Evolutionary conservation across 139 green algal species (phyloP), one percentile per base, ranked within the genome.

Genomic region (Tetraselmis striata): DNA sequence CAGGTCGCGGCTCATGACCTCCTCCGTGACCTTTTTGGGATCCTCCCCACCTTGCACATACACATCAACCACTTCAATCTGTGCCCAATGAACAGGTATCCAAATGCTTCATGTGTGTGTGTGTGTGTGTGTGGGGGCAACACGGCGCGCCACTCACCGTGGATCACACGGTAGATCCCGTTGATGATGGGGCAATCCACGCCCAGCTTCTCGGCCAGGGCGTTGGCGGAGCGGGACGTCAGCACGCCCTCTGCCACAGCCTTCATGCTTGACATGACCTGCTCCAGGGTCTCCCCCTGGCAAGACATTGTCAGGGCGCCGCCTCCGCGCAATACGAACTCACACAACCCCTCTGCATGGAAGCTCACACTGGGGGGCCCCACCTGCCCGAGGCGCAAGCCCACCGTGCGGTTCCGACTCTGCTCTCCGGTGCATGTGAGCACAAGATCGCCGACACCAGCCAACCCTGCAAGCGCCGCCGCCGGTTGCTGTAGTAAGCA

Each of bases 201-300:
- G 1, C 89, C 83, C 77, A 93, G 79, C 79, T 88, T 87, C 31
- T 84, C 30, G 0, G 88, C 87, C 59, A 97, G 86, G 23, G 90
- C 45, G 75, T 91, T 80, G 0, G 93, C 89, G 11, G 87, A 80
- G 67, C 84, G 83, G 5, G 88, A 91, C 0, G 94, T 97, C 26
- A 95, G 89, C 27, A 97, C 90, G 11, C 94, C 94, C 84, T 97
- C 94, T 0, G 93, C 94, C n/a, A 95, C 90, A 0, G 92, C 87
- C 74, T 81, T 88, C 87, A 94, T 95, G 75, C 77, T 86, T 28
- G 22, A 32, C 28, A 29, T 75, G 67, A 86, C 45, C 45, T 67
- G 11, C 18, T 67, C 18, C 45, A 67, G 18, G 45, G 45, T 25
- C 45, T 67, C 45, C 45, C 45, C 45, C 45, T 67, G 45, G 45